Percentiles rank a stretch among this genome's conserved stretches.
Conservation (phyloP, 768 basidiomycete genomes). For the Xerocomellus intermedius region DNA sequence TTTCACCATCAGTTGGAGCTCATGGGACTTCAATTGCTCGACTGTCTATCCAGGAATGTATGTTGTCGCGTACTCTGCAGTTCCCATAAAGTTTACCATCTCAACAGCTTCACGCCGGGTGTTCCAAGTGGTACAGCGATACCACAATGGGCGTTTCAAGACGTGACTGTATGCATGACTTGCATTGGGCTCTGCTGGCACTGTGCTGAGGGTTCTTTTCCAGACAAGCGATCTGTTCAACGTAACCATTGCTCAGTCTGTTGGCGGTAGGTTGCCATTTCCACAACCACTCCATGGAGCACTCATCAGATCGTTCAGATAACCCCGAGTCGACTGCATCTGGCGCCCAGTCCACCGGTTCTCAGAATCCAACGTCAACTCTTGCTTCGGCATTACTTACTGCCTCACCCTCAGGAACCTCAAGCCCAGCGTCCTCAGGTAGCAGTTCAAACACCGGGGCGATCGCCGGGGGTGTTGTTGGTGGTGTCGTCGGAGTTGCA, state of each 20-base stretch:
- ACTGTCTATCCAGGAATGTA: conserved; percentile 32
- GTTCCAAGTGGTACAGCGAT: conserved; percentile 50
- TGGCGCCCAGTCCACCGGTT: conserved; percentile 29
- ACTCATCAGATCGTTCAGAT: conserved; percentile 26
- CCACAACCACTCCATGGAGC: background rate
- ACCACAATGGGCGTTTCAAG: conserved; percentile 63
- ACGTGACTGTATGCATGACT: conserved; percentile 43
- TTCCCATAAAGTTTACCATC: background rate
- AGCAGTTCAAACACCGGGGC: conserved; percentile 43
- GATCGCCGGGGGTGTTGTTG: conserved; percentile 63
- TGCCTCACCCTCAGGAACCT: conserved; percentile 5
- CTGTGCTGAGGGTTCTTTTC: conserved; percentile 3
- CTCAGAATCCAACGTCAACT: conserved; percentile 10
- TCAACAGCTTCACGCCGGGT: conserved; percentile 43
- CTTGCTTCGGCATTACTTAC: conserved; percentile 16
- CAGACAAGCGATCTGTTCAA: conserved; percentile 42
- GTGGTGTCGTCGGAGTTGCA: conserved; percentile 55
- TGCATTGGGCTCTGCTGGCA: background rate
- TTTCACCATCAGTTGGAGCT: conserved; percentile 43
- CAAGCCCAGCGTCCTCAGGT: conserved; percentile 4
- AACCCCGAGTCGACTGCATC: conserved; percentile 44
- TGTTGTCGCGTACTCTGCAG: background rate
- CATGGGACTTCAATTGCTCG: conserved; percentile 50
- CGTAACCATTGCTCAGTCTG: conserved; percentile 35
- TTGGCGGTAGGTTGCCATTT: conserved; percentile 20